Base-by-base conservation (phyloP, 805 yeast genomes). In the Saturnispora sanitii region DNA sequence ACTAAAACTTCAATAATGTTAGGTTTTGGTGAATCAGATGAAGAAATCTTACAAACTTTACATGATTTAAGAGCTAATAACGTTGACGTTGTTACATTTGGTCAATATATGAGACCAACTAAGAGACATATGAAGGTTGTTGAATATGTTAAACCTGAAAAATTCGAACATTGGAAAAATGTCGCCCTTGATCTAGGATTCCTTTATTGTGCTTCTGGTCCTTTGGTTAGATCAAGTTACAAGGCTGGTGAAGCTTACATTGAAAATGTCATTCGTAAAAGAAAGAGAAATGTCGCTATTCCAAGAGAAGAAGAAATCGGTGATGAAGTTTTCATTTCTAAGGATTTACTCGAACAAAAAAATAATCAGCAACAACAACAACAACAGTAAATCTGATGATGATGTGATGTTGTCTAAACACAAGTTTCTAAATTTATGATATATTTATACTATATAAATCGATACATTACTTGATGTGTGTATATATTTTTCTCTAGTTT, bases 61-160 rank as follows among this genome's bases (percentile, higher is more conserved):
- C 68, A 61, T 46, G 94, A 85, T 57, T 67, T 94, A 50, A 74
- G 97, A 47, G 76, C 65, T 16, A 73, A 80, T 33, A 65, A 71
- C 7, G 92, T 94, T 60, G 97, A 92, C 56, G 95, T 92, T 37
- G 96, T 92, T 15, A 92, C 99, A 0, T 92, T 92, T 63, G 99
- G 99, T 28, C 99, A 92, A 64, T 92, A 92, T 62, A 92, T 92
- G 96, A 75, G 98, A 59, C 99, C 99, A 34, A 92, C 99, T 2
- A 92, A 84, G 64, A 79, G 98, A 56, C 99, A 92, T 61, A 87
- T 92, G 94, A 88, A 88, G 66, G 99, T 92, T 33, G 96, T 85
- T 9, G 96, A 90, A 51, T 92, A 92, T 54, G 76, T 92, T 16
- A 82, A 77, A 20, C 99, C 99, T 2, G 96, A 84, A 51, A 87